Percentiles rank a stretch among this genome's conserved stretches.
phyloP scores from a whole-genome alignment of 306 rosid genomes.

The Rubus parviflorus region DNA sequence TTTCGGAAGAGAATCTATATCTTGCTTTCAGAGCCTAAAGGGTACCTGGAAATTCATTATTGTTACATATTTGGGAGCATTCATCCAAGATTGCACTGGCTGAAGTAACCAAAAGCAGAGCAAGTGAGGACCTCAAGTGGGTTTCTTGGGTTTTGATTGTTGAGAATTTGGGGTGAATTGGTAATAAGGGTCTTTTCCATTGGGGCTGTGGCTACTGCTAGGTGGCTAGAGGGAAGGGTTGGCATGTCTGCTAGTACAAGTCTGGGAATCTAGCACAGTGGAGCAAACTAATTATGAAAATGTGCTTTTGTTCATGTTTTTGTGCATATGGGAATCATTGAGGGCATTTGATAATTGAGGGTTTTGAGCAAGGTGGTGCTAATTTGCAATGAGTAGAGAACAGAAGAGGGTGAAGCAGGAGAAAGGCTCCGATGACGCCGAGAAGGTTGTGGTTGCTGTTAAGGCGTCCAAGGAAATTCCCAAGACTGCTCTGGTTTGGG shows the following conservation, averaged over 20 bases:
- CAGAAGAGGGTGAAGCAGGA: constrained; percentile 75
- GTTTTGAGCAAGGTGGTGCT: constrained; percentile 21
- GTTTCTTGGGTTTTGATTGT: constrained; percentile 12
- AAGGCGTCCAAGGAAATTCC: constrained; percentile 94
- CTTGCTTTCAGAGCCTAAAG: constrained; percentile 62
- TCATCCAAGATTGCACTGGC: constrained; percentile 24
- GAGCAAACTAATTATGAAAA: constrained; percentile 30
- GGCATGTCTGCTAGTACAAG: constrained; percentile 42
- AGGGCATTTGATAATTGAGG: constrained; percentile 43
- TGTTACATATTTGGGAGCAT: constrained; percentile 34
- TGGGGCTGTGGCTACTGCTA: constrained; percentile 18
- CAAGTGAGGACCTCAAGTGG: constrained; percentile 33
- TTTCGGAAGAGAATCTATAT: constrained; percentile 7
- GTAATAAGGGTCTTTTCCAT: constrained; percentile 47
- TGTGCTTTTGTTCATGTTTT: constrained; percentile 29
- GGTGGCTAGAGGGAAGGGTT: constrained; percentile 29
- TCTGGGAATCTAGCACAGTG: constrained; percentile 37
- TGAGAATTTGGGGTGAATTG: constrained; percentile 30
- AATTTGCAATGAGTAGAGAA: constrained; percentile 62
- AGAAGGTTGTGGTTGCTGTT: constrained; percentile 93
- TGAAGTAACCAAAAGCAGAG: constrained; percentile 28
- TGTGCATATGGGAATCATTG: constrained; percentile 27
- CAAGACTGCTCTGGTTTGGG: constrained; percentile 92
- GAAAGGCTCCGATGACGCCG: constrained; percentile 69
- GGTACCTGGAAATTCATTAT: constrained; percentile 31